These are phyloP conservation scores for Catunica adiposa DNA, from an alignment of 2,329 filamentous ascomycete species.

Conservation along the genomic window DNA sequence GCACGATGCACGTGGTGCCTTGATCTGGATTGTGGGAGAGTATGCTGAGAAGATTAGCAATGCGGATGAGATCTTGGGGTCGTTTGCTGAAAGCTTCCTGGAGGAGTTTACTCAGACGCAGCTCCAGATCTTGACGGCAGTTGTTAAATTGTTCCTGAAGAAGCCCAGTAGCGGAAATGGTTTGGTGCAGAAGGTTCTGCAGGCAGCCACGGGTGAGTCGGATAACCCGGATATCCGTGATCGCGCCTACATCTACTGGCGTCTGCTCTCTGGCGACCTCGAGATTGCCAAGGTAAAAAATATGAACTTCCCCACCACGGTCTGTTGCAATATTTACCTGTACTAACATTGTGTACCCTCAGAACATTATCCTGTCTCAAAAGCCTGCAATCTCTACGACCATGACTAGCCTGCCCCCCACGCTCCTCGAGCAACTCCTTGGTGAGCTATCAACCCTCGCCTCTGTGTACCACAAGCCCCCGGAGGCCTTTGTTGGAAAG, in stretches of 20 bases:
- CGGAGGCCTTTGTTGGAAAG: slow-evolving; percentile 93
- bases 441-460: slow-evolving; percentile 83
- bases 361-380: slow-evolving; percentile 76
- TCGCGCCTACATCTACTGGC: slow-evolving; percentile 96
- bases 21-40: slow-evolving; percentile 98
- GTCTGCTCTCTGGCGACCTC: slow-evolving; percentile 79
- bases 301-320: no score
- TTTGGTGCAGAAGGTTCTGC: slow-evolving; percentile 85
- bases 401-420: slow-evolving; percentile 71
- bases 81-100: slow-evolving; percentile 85
- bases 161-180: slow-evolving; percentile 84
- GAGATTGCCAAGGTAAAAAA: slow-evolving; percentile 63
- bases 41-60: slow-evolving; percentile 99
- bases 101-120: slow-evolving; percentile 99
- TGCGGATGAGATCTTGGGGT: slow-evolving; percentile 79
- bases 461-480: slow-evolving; percentile 96
- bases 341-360: slow-evolving; percentile 1
- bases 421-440: slow-evolving; percentile 78
- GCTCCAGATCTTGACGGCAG: slow-evolving; percentile 88
- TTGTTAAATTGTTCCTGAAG: slow-evolving; percentile 95
- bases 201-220: slow-evolving; percentile 81
- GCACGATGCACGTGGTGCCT: slow-evolving; percentile 69
- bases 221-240: slow-evolving; percentile 97
- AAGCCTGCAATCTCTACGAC: slow-evolving; percentile 91
- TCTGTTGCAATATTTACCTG: not conserved